Base-by-base conservation (phyloP, 768 basidiomycete genomes). In the Amyloporia xantha region DNA sequence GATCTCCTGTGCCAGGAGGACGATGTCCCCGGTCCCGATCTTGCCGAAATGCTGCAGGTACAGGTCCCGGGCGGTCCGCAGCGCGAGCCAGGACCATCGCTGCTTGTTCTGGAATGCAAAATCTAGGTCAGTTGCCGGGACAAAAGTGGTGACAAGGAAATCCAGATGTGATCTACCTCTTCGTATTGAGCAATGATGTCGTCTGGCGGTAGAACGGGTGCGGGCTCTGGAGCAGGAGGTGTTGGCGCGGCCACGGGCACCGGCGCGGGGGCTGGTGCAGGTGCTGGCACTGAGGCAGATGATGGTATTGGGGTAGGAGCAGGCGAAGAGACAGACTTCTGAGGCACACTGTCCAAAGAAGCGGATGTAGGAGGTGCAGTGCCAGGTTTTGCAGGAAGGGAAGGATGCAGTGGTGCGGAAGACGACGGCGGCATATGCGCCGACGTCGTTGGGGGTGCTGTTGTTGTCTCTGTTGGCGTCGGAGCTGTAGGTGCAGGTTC, bases 41-140 rank as follows among this genome's bases (percentile, higher is more conserved):
- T 80, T 84, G n/a, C 81, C 77, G 54, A 92, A 91, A 56, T 88
- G 81, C 53, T 82, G 78, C 35, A 91, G 62, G 63, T 91, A 70
- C 50, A 76, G 75, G 55, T 87, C 82, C 30, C 89, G 83, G 47
- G 86, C 80, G 36, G 79, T 76, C 17, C 90, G 84, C 50, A 92
- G 74, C 6, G 84, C 85, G 15, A 91, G 74, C 90, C 91, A 93
- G 4, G 86, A 71, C 74, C 81, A 79, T 2, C 85, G 78, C 52
- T 82, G 77, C 57, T 89, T 87, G 65, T 80, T 82, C 90, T 91
- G 59, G 6, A 25, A 43, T 19, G n/a, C 2, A 44, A 28, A 36
- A 10, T 23, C 21, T 10, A 47, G 45, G 30, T 33, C 30, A 33
- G 30, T 15, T 15, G 30, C 30, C 10, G n/a, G n/a, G 33, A 35